phyloP scores from a whole-genome alignment of 495 filamentous ascomycete genomes.

The Neurospora sp. region DNA sequence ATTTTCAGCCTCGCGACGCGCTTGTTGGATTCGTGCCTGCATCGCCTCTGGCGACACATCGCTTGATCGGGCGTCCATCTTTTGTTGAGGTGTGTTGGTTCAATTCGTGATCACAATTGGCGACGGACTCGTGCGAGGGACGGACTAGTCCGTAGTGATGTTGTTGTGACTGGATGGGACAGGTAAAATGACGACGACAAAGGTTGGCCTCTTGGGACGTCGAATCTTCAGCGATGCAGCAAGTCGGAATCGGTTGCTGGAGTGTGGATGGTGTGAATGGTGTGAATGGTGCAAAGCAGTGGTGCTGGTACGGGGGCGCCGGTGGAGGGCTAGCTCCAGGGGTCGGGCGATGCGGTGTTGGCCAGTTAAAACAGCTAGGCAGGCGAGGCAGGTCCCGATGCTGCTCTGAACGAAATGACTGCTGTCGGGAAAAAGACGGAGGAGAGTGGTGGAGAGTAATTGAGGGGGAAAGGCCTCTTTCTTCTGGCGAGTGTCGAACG shows the following conservation, averaged over 20 bases:
- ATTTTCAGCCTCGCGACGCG: conserved; percentile 93
- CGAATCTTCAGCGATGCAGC: conserved; percentile 8
- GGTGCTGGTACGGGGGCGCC: conserved; percentile 5
- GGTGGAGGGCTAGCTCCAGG: conserved; percentile 25
- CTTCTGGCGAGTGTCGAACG: conserved; percentile 7
- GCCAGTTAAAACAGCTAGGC: conserved; percentile 26
- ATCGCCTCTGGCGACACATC: conserved; percentile 52
- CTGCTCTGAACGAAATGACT: conserved; percentile 26
- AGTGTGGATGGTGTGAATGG: not conserved
- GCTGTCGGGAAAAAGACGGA: conserved; percentile 14
- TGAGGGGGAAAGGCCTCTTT: conserved; percentile 2
- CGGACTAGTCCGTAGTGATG: conserved; percentile 11
- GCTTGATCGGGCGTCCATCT: conserved; percentile 43
- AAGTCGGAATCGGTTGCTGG: not conserved
- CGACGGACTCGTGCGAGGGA: conserved; percentile 4
- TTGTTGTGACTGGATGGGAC: conserved; percentile 16
- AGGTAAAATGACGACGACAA: conserved; percentile 5
- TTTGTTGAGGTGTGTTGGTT: conserved; percentile 7
- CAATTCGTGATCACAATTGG: conserved; percentile 14
- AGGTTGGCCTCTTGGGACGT: conserved; percentile 18
- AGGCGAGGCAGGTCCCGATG: conserved; percentile 12
- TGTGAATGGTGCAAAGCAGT: not conserved
- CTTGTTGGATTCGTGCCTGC: conserved; percentile 80
- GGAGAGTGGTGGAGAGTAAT: conserved; percentile 17
- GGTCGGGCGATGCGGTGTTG: conserved; percentile 12